These are phyloP conservation scores for Curvularia eragrostidis DNA, from an alignment of 2,329 filamentous ascomycete species.

Conservation along the genomic window DNA sequence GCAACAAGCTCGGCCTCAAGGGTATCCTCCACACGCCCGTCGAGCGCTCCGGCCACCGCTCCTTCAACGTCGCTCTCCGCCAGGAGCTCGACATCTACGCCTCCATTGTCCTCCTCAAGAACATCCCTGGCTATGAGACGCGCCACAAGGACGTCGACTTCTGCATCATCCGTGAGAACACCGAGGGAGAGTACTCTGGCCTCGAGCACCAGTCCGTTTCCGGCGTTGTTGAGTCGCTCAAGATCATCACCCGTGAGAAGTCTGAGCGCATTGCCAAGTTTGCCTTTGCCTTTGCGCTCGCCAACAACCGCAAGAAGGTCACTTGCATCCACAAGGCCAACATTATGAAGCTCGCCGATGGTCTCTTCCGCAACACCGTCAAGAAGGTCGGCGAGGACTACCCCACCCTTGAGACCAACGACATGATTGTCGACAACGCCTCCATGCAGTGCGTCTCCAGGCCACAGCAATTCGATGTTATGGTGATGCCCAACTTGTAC, in stretches of 20 bases:
- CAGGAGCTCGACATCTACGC: slow-evolving; percentile 99
- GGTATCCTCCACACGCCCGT: slow-evolving; percentile 98
- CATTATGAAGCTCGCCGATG: slow-evolving; percentile 99
- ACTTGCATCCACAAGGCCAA: slow-evolving; percentile 99
- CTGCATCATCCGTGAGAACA: slow-evolving; percentile 99
- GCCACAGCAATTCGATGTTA: slow-evolving; percentile 98
- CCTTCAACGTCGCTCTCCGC: slow-evolving; percentile 98
- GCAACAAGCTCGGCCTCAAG: slow-evolving; percentile 99
- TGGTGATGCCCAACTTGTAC: slow-evolving; percentile 99
- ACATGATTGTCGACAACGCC: slow-evolving; percentile 99
- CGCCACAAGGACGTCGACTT: slow-evolving; percentile 97
- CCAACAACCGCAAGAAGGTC: slow-evolving; percentile 99
- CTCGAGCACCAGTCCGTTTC: slow-evolving; percentile 97
- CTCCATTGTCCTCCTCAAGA: slow-evolving; percentile 97
- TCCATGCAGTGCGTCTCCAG: slow-evolving; percentile 98
- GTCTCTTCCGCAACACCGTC: slow-evolving; percentile 98
- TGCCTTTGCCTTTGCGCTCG: slow-evolving; percentile 95
- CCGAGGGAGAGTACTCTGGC: slow-evolving; percentile 98
- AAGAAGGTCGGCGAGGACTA: slow-evolving; percentile 92
- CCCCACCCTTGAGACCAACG: slow-evolving; percentile 92
- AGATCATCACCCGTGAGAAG: slow-evolving; percentile 99
- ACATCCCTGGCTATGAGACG: slow-evolving; percentile 97
- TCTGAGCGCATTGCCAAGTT: slow-evolving; percentile 99
- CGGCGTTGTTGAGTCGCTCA: slow-evolving; percentile 97
- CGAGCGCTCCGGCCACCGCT: slow-evolving; percentile 95